Evolutionary conservation across 106 monocot species (phyloP).

Genomic region (Dendrobium huoshanense): DNA sequence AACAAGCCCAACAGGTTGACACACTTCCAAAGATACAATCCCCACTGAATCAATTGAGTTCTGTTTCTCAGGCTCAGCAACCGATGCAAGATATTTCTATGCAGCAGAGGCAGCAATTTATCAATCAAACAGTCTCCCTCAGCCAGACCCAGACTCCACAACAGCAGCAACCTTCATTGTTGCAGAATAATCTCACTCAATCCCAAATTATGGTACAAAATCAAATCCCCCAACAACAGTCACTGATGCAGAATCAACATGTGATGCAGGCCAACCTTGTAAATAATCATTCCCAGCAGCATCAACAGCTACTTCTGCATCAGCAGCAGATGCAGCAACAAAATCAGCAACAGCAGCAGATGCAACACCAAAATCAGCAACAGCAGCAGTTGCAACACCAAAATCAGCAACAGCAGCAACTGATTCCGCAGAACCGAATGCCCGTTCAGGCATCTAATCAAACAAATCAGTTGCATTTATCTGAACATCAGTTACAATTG

Average conservation of each 20-base stretch:
- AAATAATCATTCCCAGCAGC: conserved; percentile 7
- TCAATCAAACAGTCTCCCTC: conserved; percentile 30
- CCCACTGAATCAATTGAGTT: conserved; percentile 36
- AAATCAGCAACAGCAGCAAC: conserved; percentile 35
- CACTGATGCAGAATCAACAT: conserved; percentile 10
- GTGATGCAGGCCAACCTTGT: neutral
- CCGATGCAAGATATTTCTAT: conserved; percentile 26
- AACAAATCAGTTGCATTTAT: conserved; percentile 35
- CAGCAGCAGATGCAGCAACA: conserved; percentile 22
- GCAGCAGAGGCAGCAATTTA: conserved; percentile 44
- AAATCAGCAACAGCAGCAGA: conserved; percentile 27
- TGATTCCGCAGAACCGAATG: conserved; percentile 37
- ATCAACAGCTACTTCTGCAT: conserved; percentile 3
- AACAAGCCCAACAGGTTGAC: conserved; percentile 37
- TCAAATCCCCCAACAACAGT: conserved; percentile 15
- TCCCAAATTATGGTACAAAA: conserved; percentile 15
- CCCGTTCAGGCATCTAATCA: conserved; percentile 30
- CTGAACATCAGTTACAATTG: conserved; percentile 63
- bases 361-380: conserved; percentile 35
- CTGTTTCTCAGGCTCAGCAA: conserved; percentile 29
- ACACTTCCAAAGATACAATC: conserved; percentile 31
- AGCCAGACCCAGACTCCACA: conserved; percentile 1
- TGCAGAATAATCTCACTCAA: conserved; percentile 20
- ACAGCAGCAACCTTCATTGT: neutral
- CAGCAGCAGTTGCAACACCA: conserved; percentile 33